A percentile compares a stretch with the other conserved stretches of the same genome.
Evolutionary conservation across 2,329 filamentous ascomycete species (phyloP).

Genomic region (Xylaria sp.): DNA sequence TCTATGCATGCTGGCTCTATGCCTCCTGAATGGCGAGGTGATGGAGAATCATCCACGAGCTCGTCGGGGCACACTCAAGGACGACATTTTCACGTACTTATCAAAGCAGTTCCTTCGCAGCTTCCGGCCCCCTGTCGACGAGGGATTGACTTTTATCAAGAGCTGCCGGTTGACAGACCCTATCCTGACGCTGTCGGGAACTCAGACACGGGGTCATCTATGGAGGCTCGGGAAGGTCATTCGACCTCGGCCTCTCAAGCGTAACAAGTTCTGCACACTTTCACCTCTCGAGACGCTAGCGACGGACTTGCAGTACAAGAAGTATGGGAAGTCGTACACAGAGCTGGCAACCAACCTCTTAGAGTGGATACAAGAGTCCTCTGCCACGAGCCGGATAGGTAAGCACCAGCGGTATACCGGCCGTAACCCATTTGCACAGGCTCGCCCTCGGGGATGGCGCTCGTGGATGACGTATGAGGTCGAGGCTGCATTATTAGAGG

Average conservation of each 20-base stretch:
- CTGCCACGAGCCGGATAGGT: conserved; percentile 11
- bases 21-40: conserved; percentile 48
- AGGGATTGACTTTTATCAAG: conserved; percentile 48
- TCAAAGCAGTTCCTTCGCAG: conserved; percentile 44
- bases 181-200: conserved; percentile 40
- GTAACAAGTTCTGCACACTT: conserved; percentile 41
- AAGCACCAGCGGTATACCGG: conserved; percentile 29
- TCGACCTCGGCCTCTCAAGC: conserved; percentile 41
- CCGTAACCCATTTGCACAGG: conserved; percentile 21
- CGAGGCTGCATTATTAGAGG: conserved; percentile 43
- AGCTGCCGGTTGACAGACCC: conserved; percentile 46
- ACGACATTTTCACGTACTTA: conserved; percentile 44
- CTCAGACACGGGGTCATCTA: conserved; percentile 42
- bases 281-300: conserved; percentile 42
- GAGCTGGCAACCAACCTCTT: conserved; percentile 42
- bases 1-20: conserved; percentile 45
- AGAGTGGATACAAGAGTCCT: conserved; percentile 27
- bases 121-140: conserved; percentile 44
- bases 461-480: conserved; percentile 45
- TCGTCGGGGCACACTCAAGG: conserved; percentile 38
- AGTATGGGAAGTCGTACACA: conserved; percentile 38
- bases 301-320: conserved; percentile 42
- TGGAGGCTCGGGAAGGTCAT: conserved; percentile 47
- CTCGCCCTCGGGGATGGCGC: conserved; percentile 40
- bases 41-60: conserved; percentile 44